A percentile compares a stretch with the other conserved stretches of the same genome.
Evolutionary conservation across 2,329 filamentous ascomycete genomes (phyloP).

Genomic region (Paracamarosporium sp.): DNA sequence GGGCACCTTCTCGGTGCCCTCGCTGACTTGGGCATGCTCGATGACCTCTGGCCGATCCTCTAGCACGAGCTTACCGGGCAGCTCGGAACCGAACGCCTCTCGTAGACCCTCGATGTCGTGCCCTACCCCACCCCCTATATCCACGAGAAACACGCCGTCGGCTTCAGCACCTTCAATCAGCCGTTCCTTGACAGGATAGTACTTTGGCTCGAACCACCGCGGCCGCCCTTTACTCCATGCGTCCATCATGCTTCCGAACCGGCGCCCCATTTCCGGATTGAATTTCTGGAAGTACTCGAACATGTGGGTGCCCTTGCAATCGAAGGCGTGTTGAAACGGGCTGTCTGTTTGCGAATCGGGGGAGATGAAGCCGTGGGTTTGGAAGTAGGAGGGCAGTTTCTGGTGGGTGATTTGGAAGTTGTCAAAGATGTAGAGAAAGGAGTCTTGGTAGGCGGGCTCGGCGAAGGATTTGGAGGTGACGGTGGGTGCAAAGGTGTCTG

Average conservation of each 20-base stretch:
- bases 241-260: slow-evolving; percentile 38
- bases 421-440: slow-evolving; percentile 28
- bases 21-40: slow-evolving; percentile 24
- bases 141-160: slow-evolving; percentile 25
- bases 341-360: slow-evolving; percentile 23
- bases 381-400: slow-evolving; percentile 24
- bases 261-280: slow-evolving; percentile 28
- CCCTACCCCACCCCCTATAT: slow-evolving; percentile 30
- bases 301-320: slow-evolving; percentile 25
- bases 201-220: slow-evolving; percentile 27
- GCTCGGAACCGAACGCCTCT: slow-evolving; percentile 17
- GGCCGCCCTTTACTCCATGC: slow-evolving; percentile 33
- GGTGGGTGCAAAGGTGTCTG: slow-evolving; percentile 25
- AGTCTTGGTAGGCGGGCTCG: slow-evolving; percentile 26
- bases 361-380: slow-evolving; percentile 19
- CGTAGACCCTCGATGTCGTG: slow-evolving; percentile 31
- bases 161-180: slow-evolving; percentile 20
- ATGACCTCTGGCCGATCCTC: slow-evolving; percentile 33
- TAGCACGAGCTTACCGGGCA: slow-evolving; percentile 27
- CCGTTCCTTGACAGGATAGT: slow-evolving; percentile 33
- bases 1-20: slow-evolving; percentile 32
- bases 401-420: slow-evolving; percentile 28
- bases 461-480: slow-evolving; percentile 22
- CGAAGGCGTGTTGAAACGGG: slow-evolving; percentile 29
- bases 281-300: slow-evolving; percentile 31